A percentile compares a stretch with the other conserved stretches of the same genome.
Evolutionary conservation across 495 filamentous ascomycete genomes (phyloP).

Genomic region (Hypoxylon intermedium): DNA sequence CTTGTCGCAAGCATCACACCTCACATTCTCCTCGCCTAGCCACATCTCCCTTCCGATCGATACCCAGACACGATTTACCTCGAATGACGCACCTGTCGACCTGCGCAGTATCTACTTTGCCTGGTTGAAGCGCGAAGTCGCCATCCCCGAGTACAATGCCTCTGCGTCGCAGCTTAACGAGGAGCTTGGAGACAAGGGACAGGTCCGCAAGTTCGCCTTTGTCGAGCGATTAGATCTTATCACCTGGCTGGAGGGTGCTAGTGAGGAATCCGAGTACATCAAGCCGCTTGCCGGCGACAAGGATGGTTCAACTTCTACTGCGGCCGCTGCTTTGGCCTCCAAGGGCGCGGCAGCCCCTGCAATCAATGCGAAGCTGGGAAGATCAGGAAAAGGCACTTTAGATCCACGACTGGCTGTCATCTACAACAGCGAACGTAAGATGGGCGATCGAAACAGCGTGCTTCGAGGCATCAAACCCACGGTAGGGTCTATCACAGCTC

Average conservation of each 20-base stretch:
- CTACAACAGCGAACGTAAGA: slow-evolving; percentile 86
- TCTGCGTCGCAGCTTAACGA: slow-evolving; percentile 82
- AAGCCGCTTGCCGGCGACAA: slow-evolving; percentile 73
- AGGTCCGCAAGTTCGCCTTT: slow-evolving; percentile 84
- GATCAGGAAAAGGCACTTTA: slow-evolving; percentile 66
- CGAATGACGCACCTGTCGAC: slow-evolving; percentile 74
- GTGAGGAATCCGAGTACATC: slow-evolving; percentile 91
- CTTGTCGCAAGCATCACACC: slow-evolving; percentile 79
- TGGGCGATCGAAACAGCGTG: slow-evolving; percentile 90
- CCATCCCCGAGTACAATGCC: slow-evolving; percentile 87
- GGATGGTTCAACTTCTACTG: slow-evolving; percentile 57
- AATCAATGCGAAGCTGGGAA: slow-evolving; percentile 44
- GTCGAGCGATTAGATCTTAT: slow-evolving; percentile 89
- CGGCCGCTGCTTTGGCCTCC: slow-evolving; percentile 53
- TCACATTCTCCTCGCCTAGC: slow-evolving; percentile 72
- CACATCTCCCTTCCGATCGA: slow-evolving; percentile 75
- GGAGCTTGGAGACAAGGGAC: slow-evolving; percentile 67
- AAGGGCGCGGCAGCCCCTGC: slow-evolving; percentile 61
- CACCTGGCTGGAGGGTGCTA: slow-evolving; percentile 87
- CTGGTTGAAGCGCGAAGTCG: slow-evolving; percentile 87
- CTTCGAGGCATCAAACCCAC: slow-evolving; percentile 89
- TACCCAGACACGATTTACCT: slow-evolving; percentile 81
- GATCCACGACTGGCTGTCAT: slow-evolving; percentile 85
- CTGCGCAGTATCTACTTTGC: slow-evolving; percentile 94
- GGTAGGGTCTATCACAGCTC: slow-evolving; percentile 58